Percentiles rank a stretch among this genome's conserved stretches.
phyloP scores from a whole-genome alignment of 1,139 yeast genomes.

The Nadsonia starkeyi-henricii region DNA sequence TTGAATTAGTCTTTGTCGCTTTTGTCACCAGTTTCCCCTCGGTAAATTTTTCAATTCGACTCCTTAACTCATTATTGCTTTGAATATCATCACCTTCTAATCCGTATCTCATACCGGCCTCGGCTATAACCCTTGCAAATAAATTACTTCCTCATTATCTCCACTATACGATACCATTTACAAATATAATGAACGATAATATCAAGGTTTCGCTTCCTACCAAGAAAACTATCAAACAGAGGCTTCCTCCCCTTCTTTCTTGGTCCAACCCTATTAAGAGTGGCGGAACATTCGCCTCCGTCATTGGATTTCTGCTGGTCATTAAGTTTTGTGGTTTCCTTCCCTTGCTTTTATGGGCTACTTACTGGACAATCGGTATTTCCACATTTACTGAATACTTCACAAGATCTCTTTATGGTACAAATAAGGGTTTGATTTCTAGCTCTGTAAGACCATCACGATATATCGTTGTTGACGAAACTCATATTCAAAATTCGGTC shows the following conservation, averaged over 20 bases:
- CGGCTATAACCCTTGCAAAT: no score
- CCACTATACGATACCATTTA: neutral
- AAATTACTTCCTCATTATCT: neutral
- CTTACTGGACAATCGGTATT: conserved; percentile 25
- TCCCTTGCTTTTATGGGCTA: conserved; percentile 45
- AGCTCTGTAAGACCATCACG: conserved; percentile 22
- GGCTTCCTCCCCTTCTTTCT: conserved; percentile 39
- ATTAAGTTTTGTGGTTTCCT: conserved; percentile 59
- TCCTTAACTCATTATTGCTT: neutral
- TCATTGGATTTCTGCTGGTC: conserved; percentile 43
- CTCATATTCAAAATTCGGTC: conserved; percentile 20
- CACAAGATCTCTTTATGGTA: conserved; percentile 22
- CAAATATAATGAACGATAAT: neutral
- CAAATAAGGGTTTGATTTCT: conserved; percentile 20
- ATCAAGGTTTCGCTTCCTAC: neutral
- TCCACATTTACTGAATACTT: conserved; percentile 21
- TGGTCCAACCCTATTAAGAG: conserved; percentile 77
- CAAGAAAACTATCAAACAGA: conserved; percentile 7
- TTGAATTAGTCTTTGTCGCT: no score
- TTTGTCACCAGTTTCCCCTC: neutral
- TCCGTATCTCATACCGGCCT: neutral
- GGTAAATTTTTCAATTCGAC: neutral
- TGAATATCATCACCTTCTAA: neutral
- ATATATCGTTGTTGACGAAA: conserved; percentile 19
- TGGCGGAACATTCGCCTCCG: conserved; percentile 61